Conservation (phyloP, 2,329 filamentous ascomycete genomes). For the Tolypocladium paradoxum region DNA sequence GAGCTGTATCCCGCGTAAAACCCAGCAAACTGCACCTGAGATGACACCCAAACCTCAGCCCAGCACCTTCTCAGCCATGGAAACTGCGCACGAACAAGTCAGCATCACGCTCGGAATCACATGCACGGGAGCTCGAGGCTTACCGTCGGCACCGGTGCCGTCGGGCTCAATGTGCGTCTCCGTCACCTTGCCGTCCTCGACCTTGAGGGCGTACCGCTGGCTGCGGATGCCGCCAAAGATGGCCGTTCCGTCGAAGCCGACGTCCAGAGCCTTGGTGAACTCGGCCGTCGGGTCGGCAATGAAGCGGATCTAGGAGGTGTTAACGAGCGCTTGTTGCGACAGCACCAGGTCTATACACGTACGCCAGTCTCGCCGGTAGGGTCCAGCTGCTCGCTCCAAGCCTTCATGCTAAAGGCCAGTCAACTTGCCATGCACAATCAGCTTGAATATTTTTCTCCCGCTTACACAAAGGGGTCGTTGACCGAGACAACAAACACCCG, state of each 20-base stretch:
- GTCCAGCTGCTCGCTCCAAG: conserved; percentile 72
- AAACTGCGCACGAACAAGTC: conserved; percentile 23
- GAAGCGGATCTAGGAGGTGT: conserved; percentile 63
- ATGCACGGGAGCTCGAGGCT: conserved; percentile 2
- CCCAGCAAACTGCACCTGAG: background rate
- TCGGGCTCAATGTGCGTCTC: conserved; percentile 77
- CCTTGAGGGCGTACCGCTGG: conserved; percentile 78
- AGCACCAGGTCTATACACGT: conserved; percentile 26
- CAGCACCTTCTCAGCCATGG: conserved; percentile 40
- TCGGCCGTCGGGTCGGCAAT: conserved; percentile 68
- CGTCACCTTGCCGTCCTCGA: conserved; percentile 79
- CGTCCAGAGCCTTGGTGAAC: conserved; percentile 75
- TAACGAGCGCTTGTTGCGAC: background rate
- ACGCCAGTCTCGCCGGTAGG: conserved; percentile 65
- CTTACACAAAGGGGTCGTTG: conserved; percentile 91
- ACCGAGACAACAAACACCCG: conserved; percentile 84
- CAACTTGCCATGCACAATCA: background rate
- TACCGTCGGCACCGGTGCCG: conserved; percentile 72
- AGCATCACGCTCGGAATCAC: background rate
- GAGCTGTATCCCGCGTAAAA: background rate
- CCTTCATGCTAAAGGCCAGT: conserved; percentile 61
- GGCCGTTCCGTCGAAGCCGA: conserved; percentile 67
- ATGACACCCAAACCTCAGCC: conserved; percentile 7
- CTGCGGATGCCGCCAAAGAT: conserved; percentile 75
- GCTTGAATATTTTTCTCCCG: conserved; percentile 5